These are phyloP conservation scores for Gaeumannomyces tritici DNA, from an alignment of 2,329 filamentous ascomycete species.

Conservation along the genomic window DNA sequence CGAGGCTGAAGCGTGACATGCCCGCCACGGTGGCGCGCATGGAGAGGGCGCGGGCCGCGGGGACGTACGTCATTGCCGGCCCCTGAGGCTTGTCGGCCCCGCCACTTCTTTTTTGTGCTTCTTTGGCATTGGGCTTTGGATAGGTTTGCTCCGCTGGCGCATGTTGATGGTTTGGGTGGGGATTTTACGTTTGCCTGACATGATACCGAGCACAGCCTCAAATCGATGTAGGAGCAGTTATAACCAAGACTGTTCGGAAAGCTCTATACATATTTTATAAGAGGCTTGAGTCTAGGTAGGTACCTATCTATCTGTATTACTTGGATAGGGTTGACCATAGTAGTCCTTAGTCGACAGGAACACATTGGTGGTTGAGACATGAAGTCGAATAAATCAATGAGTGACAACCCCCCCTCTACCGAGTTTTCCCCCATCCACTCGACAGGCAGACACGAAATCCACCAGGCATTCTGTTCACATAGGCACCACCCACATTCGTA, in stretches of 20 bases:
- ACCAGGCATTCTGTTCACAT: background rate
- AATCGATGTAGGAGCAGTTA: background rate
- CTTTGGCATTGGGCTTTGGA: background rate
- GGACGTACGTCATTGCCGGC: conserved; percentile 45
- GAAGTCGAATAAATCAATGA: too few relatives aligned
- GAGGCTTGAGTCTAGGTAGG: background rate
- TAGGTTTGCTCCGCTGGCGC: background rate
- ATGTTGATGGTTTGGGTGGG: too few relatives aligned
- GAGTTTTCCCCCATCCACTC: background rate
- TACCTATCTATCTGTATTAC: background rate
- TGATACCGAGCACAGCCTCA: background rate
- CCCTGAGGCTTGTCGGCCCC: conserved; percentile 1
- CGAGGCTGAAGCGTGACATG: conserved; percentile 47
- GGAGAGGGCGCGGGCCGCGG: conserved; percentile 52
- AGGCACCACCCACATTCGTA: background rate
- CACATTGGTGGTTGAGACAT: background rate
- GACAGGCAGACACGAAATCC: too few relatives aligned
- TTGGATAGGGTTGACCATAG: background rate
- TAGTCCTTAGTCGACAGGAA: background rate
- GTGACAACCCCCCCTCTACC: too few relatives aligned
- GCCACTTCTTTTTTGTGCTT: background rate
- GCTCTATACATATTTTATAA: background rate
- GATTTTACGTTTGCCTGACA: background rate
- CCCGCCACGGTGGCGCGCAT: conserved; percentile 53
- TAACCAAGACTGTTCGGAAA: background rate